These are phyloP conservation scores for Psophocarpus tetragonolobus DNA, from an alignment of 306 rosid species.

Conservation along the genomic window DNA sequence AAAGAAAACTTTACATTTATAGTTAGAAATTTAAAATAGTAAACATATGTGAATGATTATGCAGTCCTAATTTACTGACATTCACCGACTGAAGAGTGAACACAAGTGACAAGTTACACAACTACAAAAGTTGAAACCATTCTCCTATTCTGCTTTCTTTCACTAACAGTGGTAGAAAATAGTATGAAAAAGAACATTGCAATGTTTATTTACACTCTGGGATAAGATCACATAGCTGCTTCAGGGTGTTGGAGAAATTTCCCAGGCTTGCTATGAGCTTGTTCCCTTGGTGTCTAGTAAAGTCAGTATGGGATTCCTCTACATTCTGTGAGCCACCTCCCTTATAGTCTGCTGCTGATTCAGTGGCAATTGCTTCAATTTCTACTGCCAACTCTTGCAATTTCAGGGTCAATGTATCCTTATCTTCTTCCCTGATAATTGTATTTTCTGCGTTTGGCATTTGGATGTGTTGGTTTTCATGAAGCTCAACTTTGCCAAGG, in stretches of 20 bases:
- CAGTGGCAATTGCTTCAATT: conserved; percentile 35
- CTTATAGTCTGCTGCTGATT: conserved; percentile 41
- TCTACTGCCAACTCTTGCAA: conserved; percentile 48
- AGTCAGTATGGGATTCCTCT: conserved; percentile 39
- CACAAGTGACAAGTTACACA: neutral
- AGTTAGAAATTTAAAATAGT: no score
- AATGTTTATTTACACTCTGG: conserved; percentile 40
- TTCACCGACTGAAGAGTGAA: no score
- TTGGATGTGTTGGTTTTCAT: conserved; percentile 21
- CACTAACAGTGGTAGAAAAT: conserved; percentile 11
- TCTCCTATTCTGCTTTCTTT: conserved; percentile 12
- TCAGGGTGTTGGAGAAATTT: conserved; percentile 40
- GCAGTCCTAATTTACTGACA: neutral
- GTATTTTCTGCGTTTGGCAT: conserved; percentile 18
- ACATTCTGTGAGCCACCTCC: conserved; percentile 27
- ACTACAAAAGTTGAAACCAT: neutral
- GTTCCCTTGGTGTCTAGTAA: conserved; percentile 50
- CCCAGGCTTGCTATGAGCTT: conserved; percentile 48
- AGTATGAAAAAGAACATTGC: neutral
- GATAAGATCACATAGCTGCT: conserved; percentile 40
- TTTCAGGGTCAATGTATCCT: conserved; percentile 41
- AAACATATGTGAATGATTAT: no score
- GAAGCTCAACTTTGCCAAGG: conserved; percentile 34
- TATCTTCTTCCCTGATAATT: conserved; percentile 30
- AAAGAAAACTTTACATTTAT: no score